Evolutionary conservation across 768 basidiomycete genomes (phyloP), one percentile per base, ranked within the genome.

Genomic region (Leccinellum luteum): DNA sequence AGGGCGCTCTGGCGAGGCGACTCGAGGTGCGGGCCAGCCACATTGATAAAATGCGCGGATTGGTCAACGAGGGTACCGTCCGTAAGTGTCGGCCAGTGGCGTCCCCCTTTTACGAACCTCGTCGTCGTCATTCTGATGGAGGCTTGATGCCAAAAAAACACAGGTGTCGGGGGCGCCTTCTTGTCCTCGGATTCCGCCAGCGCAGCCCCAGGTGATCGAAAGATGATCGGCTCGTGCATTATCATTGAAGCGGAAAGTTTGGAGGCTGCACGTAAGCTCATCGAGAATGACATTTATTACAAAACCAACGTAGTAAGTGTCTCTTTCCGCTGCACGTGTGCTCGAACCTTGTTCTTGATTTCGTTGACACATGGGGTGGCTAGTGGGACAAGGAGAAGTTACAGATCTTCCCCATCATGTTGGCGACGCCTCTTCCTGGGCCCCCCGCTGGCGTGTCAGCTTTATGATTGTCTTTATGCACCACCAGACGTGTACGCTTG

Each of bases 341-440:
- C 6, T 51, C 17, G 48, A 59, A 30, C 17, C 47, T 38, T 28
- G 17, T 9, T 41, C 41, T 7, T 54, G 19, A 44, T 9, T 35
- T 34, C 19, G n/a, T 35, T 30, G 35, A 41, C 51, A n/a, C 12
- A 30, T 23, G 15, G 44, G 14, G 14, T 25, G 45, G 23, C 19
- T n/a, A 85, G 84, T 86, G 85, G 84, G 85, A 85, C 63, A 70
- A 74, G 57, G 80, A 81, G 59, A 83, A 76, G 63, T 57, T 85
- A 17, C 75, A 79, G n/a, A 79, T 86, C 45, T 57, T 75, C 21
- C 84, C 82, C 10, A 74, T 79, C 56, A 45, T 71, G 19, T 59
- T 74, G 34, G 76, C 72, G 23, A 71, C 65, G 27, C 51, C 53
- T 7, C 38, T 65, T 19, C 63, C 63, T 13, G 59, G 55, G 7